phyloP scores from a whole-genome alignment of 345 rosid species.

The Adansonia digitata region DNA sequence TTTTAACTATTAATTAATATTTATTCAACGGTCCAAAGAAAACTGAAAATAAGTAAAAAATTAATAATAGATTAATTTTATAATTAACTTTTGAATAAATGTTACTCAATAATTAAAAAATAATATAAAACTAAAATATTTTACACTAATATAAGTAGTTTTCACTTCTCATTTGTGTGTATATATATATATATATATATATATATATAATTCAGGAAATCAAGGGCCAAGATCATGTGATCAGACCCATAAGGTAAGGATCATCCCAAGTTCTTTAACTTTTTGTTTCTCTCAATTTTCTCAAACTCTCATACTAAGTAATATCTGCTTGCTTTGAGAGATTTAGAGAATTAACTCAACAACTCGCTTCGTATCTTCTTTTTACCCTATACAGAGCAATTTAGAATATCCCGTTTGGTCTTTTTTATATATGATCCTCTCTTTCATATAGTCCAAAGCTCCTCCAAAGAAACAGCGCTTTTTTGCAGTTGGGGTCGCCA shows the following conservation, averaged over 20 bases:
- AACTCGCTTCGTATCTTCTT: no score
- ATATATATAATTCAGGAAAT: no score
- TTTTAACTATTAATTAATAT: no score
- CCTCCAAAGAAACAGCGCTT: neutral
- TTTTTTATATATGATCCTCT: neutral
- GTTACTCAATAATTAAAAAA: no score
- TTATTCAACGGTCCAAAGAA: no score
- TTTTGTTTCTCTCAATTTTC: constrained; percentile 9
- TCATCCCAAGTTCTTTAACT: neutral
- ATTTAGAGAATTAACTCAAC: neutral
- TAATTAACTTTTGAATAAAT: no score
- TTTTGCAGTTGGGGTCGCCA: neutral
- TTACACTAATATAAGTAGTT: no score
- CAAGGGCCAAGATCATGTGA: constrained; percentile 81
- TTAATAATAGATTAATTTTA: no score
- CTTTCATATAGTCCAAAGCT: neutral
- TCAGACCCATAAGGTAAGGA: constrained; percentile 42
- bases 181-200: no score
- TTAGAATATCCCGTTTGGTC: neutral
- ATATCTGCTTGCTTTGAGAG: neutral
- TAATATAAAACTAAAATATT: no score
- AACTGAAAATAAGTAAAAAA: no score
- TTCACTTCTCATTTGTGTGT: no score
- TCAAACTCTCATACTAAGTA: constrained; percentile 17
- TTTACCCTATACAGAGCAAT: neutral